phyloP scores from a whole-genome alignment of 2,329 filamentous ascomycete species.

The Dothideomycetes sp. region DNA sequence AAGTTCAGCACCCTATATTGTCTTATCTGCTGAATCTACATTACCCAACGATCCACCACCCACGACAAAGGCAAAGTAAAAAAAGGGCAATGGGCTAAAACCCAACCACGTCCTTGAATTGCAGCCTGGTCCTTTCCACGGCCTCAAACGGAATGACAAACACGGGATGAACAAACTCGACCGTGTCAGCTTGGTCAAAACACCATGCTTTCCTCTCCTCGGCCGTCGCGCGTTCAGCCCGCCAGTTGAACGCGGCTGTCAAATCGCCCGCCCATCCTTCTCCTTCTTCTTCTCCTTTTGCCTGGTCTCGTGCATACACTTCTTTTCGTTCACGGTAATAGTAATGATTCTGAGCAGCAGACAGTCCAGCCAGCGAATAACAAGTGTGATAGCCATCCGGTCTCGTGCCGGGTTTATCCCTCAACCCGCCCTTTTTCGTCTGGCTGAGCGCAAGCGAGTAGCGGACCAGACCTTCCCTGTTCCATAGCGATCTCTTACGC shows the following conservation, averaged over 20 bases:
- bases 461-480: conserved; percentile 70
- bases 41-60: too few relatives aligned
- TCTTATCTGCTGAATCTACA: too few relatives aligned
- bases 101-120: conserved; percentile 50
- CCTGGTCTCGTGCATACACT: too few relatives aligned
- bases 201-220: conserved; percentile 41
- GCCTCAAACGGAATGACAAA: conserved; percentile 69
- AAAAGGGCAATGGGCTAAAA: too few relatives aligned
- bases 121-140: conserved; percentile 53
- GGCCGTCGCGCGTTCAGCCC: conserved; percentile 35
- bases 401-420: conserved; percentile 87
- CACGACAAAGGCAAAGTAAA: too few relatives aligned
- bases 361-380: conserved; percentile 80
- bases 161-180: conserved; percentile 67
- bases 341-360: conserved; percentile 62
- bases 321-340: too few relatives aligned
- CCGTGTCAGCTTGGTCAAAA: conserved; percentile 59
- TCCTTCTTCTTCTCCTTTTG: conserved; percentile 9
- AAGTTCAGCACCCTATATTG: too few relatives aligned
- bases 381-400: conserved; percentile 89
- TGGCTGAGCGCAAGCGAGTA: conserved; percentile 91
- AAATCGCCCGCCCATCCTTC: conserved; percentile 14
- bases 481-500: conserved; percentile 56
- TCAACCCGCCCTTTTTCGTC: conserved; percentile 61
- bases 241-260: conserved; percentile 34